Base-by-base conservation (phyloP, 331 rosid species). In the Quercus phellos region DNA sequence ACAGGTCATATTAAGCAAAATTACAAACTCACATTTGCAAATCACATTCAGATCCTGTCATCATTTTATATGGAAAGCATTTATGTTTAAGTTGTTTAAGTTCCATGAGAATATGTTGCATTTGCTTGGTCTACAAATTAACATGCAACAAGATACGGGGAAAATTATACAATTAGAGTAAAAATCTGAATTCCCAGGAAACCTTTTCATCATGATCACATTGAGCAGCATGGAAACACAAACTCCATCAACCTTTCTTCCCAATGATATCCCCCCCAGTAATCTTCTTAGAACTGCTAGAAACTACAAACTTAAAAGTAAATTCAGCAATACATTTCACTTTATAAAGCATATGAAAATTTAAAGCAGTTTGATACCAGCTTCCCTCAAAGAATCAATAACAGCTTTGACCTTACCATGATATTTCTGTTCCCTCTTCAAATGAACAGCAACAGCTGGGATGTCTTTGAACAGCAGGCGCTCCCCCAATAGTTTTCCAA, bases 391-490 rank as follows among this genome's bases (percentile, higher is more conserved):
- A 84, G 89, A 88, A 74, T 91, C 95, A 70, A 93, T 34, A 22
- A 93, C 87, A 9, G 98, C 96, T 85, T 93, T 91, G 68, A 93
- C 87, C 86, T 93, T 93, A 63, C 97, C 98, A 73, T 93, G 97
- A 81, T 91, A 91, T 71, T 84, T 88, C 85, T 93, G 98, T 81
- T 93, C 93, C 82, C 92, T 87, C 86, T 93, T 93, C 84, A 89
- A 80, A 82, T 88, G 93, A 73, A 93, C 75, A 46, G 88, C 22
- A 59, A 93, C 87, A 66, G 97, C 97, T 68, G 93, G 93, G 76
- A 93, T 93, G 76, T 87, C 84, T 78, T 88, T 87, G n/a, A 84
- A 80, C 81, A 84, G 77, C 74, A 93, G 93, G 17, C 95, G 86
- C 78, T 91, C 98, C 0, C 90, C 95, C 66, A 93, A 74, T 79